Conservation (phyloP, 2,329 filamentous ascomycete species). For the Aspergillus oerlinghausenensis region DNA sequence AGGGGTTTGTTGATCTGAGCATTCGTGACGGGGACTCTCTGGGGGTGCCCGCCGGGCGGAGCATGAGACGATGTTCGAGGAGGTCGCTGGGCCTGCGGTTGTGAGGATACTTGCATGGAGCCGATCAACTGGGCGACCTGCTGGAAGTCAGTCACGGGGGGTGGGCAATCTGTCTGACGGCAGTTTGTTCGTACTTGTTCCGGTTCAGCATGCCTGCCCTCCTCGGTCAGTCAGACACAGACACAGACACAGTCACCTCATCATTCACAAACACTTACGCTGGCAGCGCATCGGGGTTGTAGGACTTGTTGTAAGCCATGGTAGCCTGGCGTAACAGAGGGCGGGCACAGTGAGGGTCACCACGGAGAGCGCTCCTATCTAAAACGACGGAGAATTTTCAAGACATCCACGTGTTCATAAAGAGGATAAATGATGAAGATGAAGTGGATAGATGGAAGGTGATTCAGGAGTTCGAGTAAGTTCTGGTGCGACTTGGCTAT, state of each 20-base stretch:
- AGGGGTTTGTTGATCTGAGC: conserved; percentile 12
- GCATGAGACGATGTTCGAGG: conserved; percentile 22
- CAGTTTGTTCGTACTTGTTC: conserved; percentile 52
- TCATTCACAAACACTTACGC: conserved; percentile 57
- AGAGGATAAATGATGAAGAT: neutral
- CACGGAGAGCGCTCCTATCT: neutral
- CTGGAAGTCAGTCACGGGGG: conserved; percentile 3
- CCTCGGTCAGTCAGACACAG: conserved; percentile 14
- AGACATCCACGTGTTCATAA: neutral
- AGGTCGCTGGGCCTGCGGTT: conserved; percentile 22
- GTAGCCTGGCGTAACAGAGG: conserved; percentile 26
- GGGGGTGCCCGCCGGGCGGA: conserved; percentile 20
- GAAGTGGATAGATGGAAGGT: neutral
- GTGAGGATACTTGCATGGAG: conserved; percentile 28
- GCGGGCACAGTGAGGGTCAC: neutral
- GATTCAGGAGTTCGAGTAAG: neutral
- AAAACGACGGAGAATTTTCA: conserved; percentile 1
- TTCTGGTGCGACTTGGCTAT: conserved; percentile 1
- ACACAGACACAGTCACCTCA: conserved; percentile 7
- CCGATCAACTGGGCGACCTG: conserved; percentile 46
- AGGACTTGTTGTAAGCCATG: conserved; percentile 93
- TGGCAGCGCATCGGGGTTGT: conserved; percentile 91
- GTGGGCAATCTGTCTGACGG: neutral
- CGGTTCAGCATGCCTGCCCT: conserved; percentile 65
- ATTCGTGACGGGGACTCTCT: conserved; percentile 23